These are phyloP conservation scores for Candida nitratophila DNA, from an alignment of 805 yeast species.

Conservation along the genomic window DNA sequence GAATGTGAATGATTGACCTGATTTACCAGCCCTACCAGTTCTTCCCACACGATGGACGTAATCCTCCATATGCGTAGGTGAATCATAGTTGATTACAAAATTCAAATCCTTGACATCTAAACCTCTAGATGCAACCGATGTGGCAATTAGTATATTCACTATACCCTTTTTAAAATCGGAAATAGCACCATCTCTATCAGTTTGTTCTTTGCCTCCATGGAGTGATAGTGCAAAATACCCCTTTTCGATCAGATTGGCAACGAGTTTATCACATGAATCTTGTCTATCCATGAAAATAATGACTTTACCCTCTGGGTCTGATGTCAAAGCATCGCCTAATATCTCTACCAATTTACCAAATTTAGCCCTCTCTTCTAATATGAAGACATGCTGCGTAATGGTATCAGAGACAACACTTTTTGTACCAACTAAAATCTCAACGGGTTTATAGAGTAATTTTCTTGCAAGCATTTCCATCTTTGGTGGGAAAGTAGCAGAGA, in stretches of 20 bases:
- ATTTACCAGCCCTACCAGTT: slow-evolving; percentile 85
- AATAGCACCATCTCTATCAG: slow-evolving; percentile 71
- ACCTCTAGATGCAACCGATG: slow-evolving; percentile 94
- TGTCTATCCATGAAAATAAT: slow-evolving; percentile 87
- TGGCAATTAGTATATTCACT: slow-evolving; percentile 69
- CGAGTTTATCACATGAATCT: slow-evolving; percentile 70
- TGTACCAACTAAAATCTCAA: slow-evolving; percentile 75
- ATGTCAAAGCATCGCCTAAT: slow-evolving; percentile 37
- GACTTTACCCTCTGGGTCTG: slow-evolving; percentile 39
- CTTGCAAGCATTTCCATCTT: slow-evolving; percentile 72
- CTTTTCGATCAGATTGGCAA: slow-evolving; percentile 41
- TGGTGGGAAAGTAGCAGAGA: slow-evolving; percentile 89
- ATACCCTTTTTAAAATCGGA: slow-evolving; percentile 58
- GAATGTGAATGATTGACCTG: slow-evolving; percentile 69
- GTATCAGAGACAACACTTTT: slow-evolving; percentile 76
- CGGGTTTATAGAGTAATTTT: slow-evolving; percentile 53
- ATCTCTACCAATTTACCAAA: slow-evolving; percentile 47
- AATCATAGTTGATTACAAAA: slow-evolving; percentile 73
- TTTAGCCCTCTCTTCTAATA: slow-evolving; percentile 51
- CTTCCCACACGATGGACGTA: slow-evolving; percentile 95
- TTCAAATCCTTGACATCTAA: slow-evolving; percentile 83
- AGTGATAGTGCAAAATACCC: slow-evolving; percentile 60
- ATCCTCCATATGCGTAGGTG: slow-evolving; percentile 88
- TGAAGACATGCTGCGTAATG: slow-evolving; percentile 63
- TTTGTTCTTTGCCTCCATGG: slow-evolving; percentile 90